Base-by-base conservation (phyloP, 1,139 yeast species). In the Pichia sp. region DNA sequence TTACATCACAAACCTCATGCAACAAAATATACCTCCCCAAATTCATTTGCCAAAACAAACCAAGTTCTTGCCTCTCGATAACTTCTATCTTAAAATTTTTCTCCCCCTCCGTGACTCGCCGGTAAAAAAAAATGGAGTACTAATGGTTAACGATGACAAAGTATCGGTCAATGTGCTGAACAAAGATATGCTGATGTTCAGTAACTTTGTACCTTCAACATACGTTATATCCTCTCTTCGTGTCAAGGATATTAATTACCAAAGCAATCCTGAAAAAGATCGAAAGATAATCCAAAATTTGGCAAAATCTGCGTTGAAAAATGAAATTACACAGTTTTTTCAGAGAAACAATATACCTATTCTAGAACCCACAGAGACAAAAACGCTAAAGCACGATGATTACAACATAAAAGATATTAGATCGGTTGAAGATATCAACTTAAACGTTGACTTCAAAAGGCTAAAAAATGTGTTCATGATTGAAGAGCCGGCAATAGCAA, bases 401-500 rank as follows among this genome's bases (percentile, higher is more conserved):
- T 6, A 42, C 11, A 26, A n/a, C 38, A 23, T 15, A 4, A 19
- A 8, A 3, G 19, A 31, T 13, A 31, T 47, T 4, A 16, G 40
- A 8, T 47, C 52, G 4, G 8, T 48, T 8, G 55, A 56, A 29
- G 51, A 45, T 15, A 44, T 53, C 10, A 45, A 51, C 11, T 47
- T 60, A n/a, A 46, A 53, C n/a, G 40, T 57, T 13, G 54, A 56
- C 30, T 49, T 55, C 7, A n/a, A 42, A 2, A 46, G 55, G 10
- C 26, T 61, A 16, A 49, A 53, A 44, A 61, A 61, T 45, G 54
- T 56, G 8, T 38, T 61, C 13, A 54, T 56, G 41, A 47, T 56
- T 11, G 55, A 54, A 8, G 54, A 55, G 8, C 59, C 63, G n/a
- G 60, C 62, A 2, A 40, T 60, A 31, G 7, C 56, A 30, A 42